phyloP scores from a whole-genome alignment of 2,329 filamentous ascomycete species.

The Aspergillus sp. region DNA sequence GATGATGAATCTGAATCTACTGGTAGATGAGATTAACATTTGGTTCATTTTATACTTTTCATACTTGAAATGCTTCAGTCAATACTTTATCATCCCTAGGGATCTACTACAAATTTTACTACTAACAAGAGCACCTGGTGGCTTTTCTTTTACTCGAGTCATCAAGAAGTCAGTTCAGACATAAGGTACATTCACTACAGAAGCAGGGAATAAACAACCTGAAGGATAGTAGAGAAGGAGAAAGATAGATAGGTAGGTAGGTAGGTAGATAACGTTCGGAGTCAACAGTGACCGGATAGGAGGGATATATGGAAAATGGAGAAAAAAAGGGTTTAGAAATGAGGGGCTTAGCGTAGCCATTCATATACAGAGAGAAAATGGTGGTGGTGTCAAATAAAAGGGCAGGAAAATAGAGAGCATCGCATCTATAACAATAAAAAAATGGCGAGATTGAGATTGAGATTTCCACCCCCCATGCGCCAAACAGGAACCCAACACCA shows the following conservation, averaged over 20 bases:
- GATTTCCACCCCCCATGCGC: constrained; percentile 11
- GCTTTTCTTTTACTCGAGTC: not conserved
- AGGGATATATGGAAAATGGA: not conserved
- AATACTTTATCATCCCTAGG: too few relatives aligned
- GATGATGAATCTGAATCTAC: not conserved
- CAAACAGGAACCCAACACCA: constrained; percentile 4
- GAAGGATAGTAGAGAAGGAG: not conserved
- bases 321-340: not conserved
- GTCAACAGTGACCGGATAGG: not conserved
- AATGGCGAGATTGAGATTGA: not conserved
- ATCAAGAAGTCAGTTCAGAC: not conserved
- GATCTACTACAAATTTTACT: too few relatives aligned
- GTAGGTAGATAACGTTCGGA: not conserved
- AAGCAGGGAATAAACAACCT: not conserved
- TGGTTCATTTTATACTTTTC: not conserved
- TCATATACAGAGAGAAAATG: constrained; percentile 29
- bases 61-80: too few relatives aligned
- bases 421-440: constrained; percentile 1
- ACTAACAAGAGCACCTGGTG: too few relatives aligned
- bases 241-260: not conserved
- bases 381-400: not conserved
- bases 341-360: constrained; percentile 3
- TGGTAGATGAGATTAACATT: not conserved
- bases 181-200: not conserved
- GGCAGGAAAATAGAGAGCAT: not conserved